A percentile compares a stretch with the other conserved stretches of the same genome.
phyloP scores from a whole-genome alignment of 2,329 filamentous ascomycete species.

The Cladosporium colombiae region DNA sequence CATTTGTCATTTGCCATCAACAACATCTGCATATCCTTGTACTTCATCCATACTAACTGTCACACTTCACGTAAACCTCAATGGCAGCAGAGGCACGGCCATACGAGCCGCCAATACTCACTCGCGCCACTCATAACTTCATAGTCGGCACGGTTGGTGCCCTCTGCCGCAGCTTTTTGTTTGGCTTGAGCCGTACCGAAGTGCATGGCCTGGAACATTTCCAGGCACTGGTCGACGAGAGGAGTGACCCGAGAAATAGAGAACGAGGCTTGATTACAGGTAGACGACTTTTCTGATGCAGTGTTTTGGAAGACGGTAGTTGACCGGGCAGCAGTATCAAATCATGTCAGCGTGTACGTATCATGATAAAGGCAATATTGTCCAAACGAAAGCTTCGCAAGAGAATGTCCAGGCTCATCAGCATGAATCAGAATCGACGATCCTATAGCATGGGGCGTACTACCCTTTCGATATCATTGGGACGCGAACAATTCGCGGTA shows the following conservation, averaged over 20 bases:
- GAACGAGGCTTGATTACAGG: conserved; percentile 75
- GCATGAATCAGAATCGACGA: conserved; percentile 73
- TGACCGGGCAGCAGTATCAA: conserved; percentile 60
- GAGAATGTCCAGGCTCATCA: conserved; percentile 18
- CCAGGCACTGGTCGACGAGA: conserved; percentile 70
- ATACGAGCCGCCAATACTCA: conserved; percentile 62
- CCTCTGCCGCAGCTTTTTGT: conserved; percentile 73
- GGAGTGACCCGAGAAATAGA: conserved; percentile 65
- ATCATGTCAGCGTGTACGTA: conserved; percentile 85
- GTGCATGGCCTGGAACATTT: conserved; percentile 76
- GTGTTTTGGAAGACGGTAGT: conserved; percentile 7
- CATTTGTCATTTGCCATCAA: background rate
- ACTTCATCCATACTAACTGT: background rate
- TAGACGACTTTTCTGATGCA: conserved; percentile 36
- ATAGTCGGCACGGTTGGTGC: conserved; percentile 73
- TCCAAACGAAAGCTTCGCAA: background rate
- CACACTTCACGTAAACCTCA: background rate
- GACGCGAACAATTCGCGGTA: conserved; percentile 77
- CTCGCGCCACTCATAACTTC: conserved; percentile 71
- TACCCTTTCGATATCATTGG: conserved; percentile 73
- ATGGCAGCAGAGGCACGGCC: conserved; percentile 43
- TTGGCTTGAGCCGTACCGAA: conserved; percentile 72
- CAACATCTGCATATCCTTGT: background rate
- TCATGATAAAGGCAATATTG: conserved; percentile 27
- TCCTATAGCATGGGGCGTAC: conserved; percentile 86